A percentile compares a stretch with the other conserved stretches of the same genome.
phyloP scores from a whole-genome alignment of 768 basidiomycete species.

The Leucosporidium scottii region DNA sequence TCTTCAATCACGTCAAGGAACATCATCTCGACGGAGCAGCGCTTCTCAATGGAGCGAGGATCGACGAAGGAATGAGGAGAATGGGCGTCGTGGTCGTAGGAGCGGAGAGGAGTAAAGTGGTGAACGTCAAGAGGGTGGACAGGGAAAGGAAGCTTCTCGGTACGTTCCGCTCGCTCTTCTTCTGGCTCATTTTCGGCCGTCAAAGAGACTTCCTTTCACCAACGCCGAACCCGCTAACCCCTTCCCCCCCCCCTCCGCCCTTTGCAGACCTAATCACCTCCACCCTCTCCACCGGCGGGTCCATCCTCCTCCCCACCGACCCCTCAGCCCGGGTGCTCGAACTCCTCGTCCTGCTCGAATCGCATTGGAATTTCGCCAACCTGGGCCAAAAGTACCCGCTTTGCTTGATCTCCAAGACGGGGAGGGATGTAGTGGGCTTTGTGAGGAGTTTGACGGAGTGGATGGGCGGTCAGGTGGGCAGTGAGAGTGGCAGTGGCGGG shows the following conservation, averaged over 20 bases:
- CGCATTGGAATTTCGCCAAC: conserved; percentile 77
- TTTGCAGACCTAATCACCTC: conserved; percentile 73
- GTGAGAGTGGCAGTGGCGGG: conserved; percentile 51
- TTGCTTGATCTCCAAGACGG: conserved; percentile 85
- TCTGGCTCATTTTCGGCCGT: too few species aligned
- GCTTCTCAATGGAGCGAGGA: conserved; percentile 48
- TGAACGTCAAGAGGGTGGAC: conserved; percentile 79
- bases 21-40: conserved; percentile 92
- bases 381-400: conserved; percentile 53
- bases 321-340: conserved; percentile 91
- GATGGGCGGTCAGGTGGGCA: conserved; percentile 85
- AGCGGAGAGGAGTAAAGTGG: conserved; percentile 72
- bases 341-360: conserved; percentile 88
- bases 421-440: conserved; percentile 85
- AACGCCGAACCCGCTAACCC: too few species aligned
- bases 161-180: conserved; percentile 21
- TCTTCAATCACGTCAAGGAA: conserved; percentile 93
- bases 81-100: conserved; percentile 93
- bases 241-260: too few species aligned
- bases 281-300: conserved; percentile 63
- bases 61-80: conserved; percentile 72
- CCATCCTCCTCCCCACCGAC: conserved; percentile 78
- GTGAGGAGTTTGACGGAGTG: conserved; percentile 98
- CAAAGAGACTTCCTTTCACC: too few species aligned
- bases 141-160: conserved; percentile 83